Evolutionary conservation across 108 stramenopile species (phyloP).

Genomic region (Cyclotella atomus): DNA sequence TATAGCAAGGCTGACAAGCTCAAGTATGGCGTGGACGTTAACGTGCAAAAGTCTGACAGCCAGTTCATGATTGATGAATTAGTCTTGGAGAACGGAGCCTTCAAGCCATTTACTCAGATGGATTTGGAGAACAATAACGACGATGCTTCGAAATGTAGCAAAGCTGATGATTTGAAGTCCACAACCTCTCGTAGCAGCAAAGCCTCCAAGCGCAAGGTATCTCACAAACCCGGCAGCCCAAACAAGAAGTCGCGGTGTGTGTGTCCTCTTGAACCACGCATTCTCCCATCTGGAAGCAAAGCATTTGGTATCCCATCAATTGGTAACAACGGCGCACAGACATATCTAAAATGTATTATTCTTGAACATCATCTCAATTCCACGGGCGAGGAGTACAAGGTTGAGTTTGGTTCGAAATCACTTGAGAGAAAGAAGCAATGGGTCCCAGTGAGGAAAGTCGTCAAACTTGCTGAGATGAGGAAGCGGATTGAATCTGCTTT

Average conservation of each 20-base stretch:
- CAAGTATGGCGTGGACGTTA: background rate
- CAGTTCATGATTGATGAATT: slow-evolving; percentile 9
- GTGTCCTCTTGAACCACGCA: background rate
- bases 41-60: background rate
- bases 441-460: slow-evolving; percentile 9
- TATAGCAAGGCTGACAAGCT: slow-evolving; percentile 11
- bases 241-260: background rate
- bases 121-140: background rate
- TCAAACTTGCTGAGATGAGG: slow-evolving; percentile 1
- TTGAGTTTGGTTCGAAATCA: slow-evolving; percentile 6
- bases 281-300: slow-evolving; percentile 12
- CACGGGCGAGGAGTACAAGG: slow-evolving; percentile 19
- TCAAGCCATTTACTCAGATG: slow-evolving; percentile 16
- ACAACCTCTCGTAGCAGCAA: background rate
- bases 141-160: background rate
- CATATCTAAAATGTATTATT: slow-evolving; percentile 18
- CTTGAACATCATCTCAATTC: slow-evolving; percentile 11
- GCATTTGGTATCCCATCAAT: slow-evolving; percentile 22
- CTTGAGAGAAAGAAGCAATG: slow-evolving; percentile 24
- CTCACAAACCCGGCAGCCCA: background rate
- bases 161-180: background rate
- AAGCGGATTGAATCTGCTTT: slow-evolving; percentile 14
- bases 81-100: background rate
- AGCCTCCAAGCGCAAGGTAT: background rate
- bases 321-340: slow-evolving; percentile 12